Percentiles rank a stretch among this genome's conserved stretches.
phyloP scores from a whole-genome alignment of 352 stramenopile genomes.

The Phytophthora quininea region DNA sequence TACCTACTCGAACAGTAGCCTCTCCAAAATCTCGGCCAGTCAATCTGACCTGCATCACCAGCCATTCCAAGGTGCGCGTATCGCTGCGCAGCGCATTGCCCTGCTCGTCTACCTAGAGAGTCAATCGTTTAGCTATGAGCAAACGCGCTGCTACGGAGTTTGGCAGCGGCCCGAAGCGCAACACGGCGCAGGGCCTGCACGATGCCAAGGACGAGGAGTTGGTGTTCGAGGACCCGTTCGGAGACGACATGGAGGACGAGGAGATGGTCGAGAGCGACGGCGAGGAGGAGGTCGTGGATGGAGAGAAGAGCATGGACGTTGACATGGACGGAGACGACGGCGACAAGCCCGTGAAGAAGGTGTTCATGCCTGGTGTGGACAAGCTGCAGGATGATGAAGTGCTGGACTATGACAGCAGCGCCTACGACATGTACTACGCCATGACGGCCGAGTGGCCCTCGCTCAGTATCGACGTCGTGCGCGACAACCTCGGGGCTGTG shows the following conservation, averaged over 20 bases:
- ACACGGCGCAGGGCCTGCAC: constrained; percentile 33
- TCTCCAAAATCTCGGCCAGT: constrained; percentile 7
- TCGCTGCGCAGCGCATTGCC: constrained; percentile 21
- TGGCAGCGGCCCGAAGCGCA: constrained; percentile 58
- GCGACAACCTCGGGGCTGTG: constrained; percentile 94
- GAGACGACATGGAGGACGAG: constrained; percentile 91
- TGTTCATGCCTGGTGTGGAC: constrained; percentile 95
- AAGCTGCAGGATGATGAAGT: constrained; percentile 92
- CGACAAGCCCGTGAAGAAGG: constrained; percentile 75
- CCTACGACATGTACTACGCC: constrained; percentile 99
- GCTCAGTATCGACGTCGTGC: constrained; percentile 97
- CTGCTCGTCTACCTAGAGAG: background rate
- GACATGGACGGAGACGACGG: constrained; percentile 76
- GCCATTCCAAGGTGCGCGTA: constrained; percentile 30
- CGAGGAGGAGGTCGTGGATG: constrained; percentile 72
- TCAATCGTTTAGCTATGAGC: constrained; percentile 61
- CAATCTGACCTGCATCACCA: constrained; percentile 36
- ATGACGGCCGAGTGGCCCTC: constrained; percentile 98
- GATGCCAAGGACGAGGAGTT: constrained; percentile 52
- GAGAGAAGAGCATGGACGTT: constrained; percentile 70
- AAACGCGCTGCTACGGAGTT: constrained; percentile 68
- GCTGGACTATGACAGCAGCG: constrained; percentile 98
- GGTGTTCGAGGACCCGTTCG: constrained; percentile 90
- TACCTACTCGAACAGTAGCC: constrained; percentile 6
- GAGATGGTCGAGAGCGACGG: constrained; percentile 87